These are phyloP conservation scores for Boletus vinaceobasis DNA, from an alignment of 768 basidiomycete genomes.

Conservation along the genomic window DNA sequence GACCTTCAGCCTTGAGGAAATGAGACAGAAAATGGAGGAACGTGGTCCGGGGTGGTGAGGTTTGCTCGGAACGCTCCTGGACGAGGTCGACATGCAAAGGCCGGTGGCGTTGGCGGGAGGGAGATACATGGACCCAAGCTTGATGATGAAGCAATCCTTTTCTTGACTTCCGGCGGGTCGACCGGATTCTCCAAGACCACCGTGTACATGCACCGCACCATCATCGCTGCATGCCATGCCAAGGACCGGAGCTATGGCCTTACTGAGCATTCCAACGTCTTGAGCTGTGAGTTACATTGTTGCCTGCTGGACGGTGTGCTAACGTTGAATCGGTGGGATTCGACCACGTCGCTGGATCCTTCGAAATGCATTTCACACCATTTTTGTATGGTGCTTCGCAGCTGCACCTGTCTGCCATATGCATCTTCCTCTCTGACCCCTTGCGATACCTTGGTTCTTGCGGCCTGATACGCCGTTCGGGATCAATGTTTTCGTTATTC, in stretches of 20 bases:
- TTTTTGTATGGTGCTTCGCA: slow-evolving; percentile 29
- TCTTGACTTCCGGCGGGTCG: slow-evolving; percentile 29
- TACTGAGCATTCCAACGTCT: slow-evolving; percentile 32
- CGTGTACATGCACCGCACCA: slow-evolving; percentile 36
- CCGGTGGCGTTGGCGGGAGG: no score
- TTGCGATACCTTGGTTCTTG: slow-evolving; percentile 11
- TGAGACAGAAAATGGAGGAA: no score
- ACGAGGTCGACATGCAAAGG: no score
- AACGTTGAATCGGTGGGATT: slow-evolving; percentile 34
- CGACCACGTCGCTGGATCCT: slow-evolving; percentile 43
- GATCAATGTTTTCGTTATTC: no score
- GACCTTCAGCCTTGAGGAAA: no score
- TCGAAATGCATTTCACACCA: slow-evolving; percentile 41
- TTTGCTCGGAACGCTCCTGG: no score
- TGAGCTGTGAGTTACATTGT: slow-evolving; percentile 35
- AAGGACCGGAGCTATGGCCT: slow-evolving; percentile 36
- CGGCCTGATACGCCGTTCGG: no score
- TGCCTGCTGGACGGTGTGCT: background rate
- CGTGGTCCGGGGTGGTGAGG: no score
- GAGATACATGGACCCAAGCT: no score
- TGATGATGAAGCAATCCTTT: no score
- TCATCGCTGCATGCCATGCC: slow-evolving; percentile 33
- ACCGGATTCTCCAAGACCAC: slow-evolving; percentile 46
- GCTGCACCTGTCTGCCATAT: slow-evolving; percentile 23
- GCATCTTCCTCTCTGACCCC: slow-evolving; percentile 23